Evolutionary conservation across 2,329 filamentous ascomycete species (phyloP).

Genomic region (Tolypocladium tundrense): DNA sequence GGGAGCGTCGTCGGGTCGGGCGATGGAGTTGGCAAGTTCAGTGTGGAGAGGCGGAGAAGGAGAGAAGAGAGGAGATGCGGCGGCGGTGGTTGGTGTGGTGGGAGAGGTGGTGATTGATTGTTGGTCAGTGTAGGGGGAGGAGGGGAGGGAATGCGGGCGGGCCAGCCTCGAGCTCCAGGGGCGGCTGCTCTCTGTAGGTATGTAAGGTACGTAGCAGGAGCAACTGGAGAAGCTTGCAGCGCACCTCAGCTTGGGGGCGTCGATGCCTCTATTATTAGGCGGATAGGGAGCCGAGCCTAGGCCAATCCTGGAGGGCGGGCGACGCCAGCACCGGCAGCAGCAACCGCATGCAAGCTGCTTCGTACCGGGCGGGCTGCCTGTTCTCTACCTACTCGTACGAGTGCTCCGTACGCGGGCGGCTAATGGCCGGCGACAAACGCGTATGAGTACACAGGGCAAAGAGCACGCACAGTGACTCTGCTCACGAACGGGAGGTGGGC

Average conservation of each 20-base stretch:
- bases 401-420: not conserved
- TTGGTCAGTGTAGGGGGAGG: conserved; percentile 4
- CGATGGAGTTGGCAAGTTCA: conserved; percentile 14
- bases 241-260: not conserved
- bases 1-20: conserved; percentile 13
- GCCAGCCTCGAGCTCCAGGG: conserved; percentile 3
- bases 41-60: conserved; percentile 23
- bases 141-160: conserved; percentile 5
- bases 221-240: not conserved
- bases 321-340: not conserved
- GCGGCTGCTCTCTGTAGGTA: conserved; percentile 1
- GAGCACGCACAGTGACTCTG: too few species aligned
- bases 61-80: conserved; percentile 8
- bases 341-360: not conserved
- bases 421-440: not conserved
- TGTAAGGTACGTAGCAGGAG: not conserved
- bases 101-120: conserved; percentile 9
- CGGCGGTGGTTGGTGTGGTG: conserved; percentile 2
- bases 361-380: not conserved
- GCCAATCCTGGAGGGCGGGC: not conserved
- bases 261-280: not conserved
- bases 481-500: too few species aligned
- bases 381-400: not conserved
- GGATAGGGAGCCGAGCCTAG: not conserved
- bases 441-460: too few species aligned